Conservation (phyloP, 805 yeast species). For the Saturnispora saitoi region DNA sequence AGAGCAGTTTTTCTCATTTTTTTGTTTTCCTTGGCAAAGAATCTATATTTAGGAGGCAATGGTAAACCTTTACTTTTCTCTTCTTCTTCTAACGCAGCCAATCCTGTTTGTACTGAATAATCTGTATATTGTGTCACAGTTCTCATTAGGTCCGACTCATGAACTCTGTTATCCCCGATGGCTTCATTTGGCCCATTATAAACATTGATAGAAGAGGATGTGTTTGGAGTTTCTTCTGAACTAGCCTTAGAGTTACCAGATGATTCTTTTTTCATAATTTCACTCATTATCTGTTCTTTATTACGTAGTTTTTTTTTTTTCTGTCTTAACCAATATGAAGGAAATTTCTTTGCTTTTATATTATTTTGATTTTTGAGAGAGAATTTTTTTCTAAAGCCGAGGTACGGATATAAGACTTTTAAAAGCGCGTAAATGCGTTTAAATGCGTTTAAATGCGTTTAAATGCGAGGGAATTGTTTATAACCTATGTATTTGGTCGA, state of each 20-base stretch:
- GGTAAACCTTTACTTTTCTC: not conserved
- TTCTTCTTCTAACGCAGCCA: conserved; percentile 2
- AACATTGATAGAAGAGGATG: not conserved
- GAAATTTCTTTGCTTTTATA: no score
- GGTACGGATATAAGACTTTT: not conserved
- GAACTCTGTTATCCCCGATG: not conserved
- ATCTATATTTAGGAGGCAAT: conserved; percentile 10
- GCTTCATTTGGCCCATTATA: not conserved
- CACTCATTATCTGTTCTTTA: no score
- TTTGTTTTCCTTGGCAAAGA: conserved; percentile 15
- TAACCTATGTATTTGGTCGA: no score
- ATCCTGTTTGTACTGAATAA: conserved; percentile 11
- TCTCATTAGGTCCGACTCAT: conserved; percentile 13
- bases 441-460: not conserved
- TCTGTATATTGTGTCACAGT: conserved; percentile 20
- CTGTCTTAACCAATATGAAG: no score
- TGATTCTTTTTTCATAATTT: not conserved
- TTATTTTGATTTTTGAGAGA: no score
- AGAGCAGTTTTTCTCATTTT: conserved; percentile 11
- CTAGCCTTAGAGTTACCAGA: not conserved
- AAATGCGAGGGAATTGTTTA: no score
- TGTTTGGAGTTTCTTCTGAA: not conserved
- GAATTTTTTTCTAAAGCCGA: no score
- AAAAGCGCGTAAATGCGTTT: not conserved
- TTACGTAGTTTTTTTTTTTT: not conserved